Conservation (phyloP, 1,139 yeast genomes). For the Ogataea hybrid region DNA sequence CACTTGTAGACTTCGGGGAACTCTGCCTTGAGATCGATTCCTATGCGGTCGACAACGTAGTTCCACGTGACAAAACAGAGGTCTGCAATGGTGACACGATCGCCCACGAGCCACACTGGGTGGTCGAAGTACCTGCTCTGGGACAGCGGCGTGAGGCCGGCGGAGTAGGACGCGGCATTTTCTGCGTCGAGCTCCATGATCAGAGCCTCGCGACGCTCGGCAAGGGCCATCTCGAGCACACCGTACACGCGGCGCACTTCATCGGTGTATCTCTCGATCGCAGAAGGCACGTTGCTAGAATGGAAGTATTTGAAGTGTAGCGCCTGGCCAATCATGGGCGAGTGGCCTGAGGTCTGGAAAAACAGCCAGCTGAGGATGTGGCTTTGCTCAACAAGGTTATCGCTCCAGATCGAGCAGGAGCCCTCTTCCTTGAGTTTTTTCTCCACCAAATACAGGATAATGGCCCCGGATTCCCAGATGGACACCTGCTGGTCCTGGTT, state of each 20-base stretch:
- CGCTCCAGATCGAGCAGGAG: constrained; percentile 77
- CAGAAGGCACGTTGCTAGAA: constrained; percentile 80
- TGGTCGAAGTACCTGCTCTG: constrained; percentile 87
- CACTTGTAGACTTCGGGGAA: constrained; percentile 96
- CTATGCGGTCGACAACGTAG: constrained; percentile 90
- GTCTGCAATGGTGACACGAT: constrained; percentile 87
- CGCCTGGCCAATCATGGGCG: constrained; percentile 98
- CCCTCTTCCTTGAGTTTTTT: constrained; percentile 69
- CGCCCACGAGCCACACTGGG: constrained; percentile 96
- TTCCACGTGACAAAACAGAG: constrained; percentile 96
- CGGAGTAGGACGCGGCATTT: constrained; percentile 82
- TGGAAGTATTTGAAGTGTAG: constrained; percentile 91
- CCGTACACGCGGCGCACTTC: constrained; percentile 94
- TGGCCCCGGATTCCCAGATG: constrained; percentile 95
- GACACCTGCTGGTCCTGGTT: constrained; percentile 62
- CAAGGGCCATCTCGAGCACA: constrained; percentile 91
- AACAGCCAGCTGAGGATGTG: constrained; percentile 88
- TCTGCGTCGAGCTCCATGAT: constrained; percentile 90
- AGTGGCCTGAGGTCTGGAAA: constrained; percentile 95
- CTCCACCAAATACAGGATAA: constrained; percentile 71
- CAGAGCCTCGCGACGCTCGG: constrained; percentile 87
- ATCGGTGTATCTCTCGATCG: constrained; percentile 87
- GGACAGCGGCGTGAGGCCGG: constrained; percentile 84
- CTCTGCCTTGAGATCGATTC: constrained; percentile 81
- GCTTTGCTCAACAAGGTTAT: constrained; percentile 77